A percentile compares a stretch with the other conserved stretches of the same genome.
These are phyloP conservation scores for Erigeron canadensis DNA, from an alignment of 129 eudicot species.

Conservation along the genomic window DNA sequence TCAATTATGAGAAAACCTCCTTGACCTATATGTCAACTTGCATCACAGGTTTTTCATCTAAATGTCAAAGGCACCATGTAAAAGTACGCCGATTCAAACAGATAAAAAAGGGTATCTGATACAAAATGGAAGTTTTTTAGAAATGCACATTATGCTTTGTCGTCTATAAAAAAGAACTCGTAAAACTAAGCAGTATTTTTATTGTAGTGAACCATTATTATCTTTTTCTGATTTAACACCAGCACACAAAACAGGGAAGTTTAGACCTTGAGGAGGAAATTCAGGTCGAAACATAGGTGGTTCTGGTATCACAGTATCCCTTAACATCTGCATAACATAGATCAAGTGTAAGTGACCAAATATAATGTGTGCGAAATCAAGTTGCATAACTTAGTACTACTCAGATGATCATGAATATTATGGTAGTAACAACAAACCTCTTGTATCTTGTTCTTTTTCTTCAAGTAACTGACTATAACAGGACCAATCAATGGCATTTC, in stretches of 20 bases:
- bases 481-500: slow-evolving; percentile 62
- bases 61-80: too few species aligned
- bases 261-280: slow-evolving; percentile 83
- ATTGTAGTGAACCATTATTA: background rate
- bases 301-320: slow-evolving; percentile 85
- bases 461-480: slow-evolving; percentile 40
- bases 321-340: slow-evolving; percentile 51
- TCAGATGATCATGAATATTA: background rate
- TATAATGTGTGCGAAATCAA: too few species aligned
- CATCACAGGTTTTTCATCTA: too few species aligned
- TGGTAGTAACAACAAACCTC: slow-evolving; percentile 36
- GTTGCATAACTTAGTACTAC: too few species aligned
- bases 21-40: background rate
- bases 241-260: background rate
- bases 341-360: background rate
- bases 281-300: slow-evolving; percentile 82
- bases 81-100: too few species aligned
- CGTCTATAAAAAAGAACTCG: background rate
- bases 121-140: too few species aligned
- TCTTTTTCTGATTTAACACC: background rate
- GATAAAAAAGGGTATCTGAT: too few species aligned
- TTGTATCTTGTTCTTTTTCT: slow-evolving; percentile 61
- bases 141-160: too few species aligned
- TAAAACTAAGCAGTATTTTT: background rate
- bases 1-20: background rate